Base-by-base conservation (phyloP, 2,329 filamentous ascomycete species). In the Trichoderma koningiopsis region DNA sequence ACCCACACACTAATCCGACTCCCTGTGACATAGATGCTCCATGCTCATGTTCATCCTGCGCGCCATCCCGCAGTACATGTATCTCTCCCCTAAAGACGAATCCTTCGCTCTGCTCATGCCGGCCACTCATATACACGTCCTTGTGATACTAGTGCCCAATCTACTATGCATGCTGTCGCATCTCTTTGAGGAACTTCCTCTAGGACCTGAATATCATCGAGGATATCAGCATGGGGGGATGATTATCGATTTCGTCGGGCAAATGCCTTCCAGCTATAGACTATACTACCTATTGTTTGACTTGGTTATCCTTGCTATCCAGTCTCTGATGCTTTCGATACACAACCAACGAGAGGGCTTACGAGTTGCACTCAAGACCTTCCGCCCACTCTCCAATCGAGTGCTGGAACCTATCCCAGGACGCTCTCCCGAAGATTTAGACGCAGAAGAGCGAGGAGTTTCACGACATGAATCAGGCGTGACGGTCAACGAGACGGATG, bases 191-290 rank as follows among this genome's bases (percentile, higher is more conserved):
- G 77, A 85, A 8, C 79, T 88, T 0, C 85, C 88, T 0, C 78
- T 80, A 27, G 88, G 87, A n/a, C 83, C 84, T 70, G 89, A 91
- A 73, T 83, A 86, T 47, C 84, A 87, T 70, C 82, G 88, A 64
- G 89, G 89, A 29, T 91, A 91, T 75, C 83, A 91, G 29, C 89
- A 91, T 71, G 89, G 89, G 29, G 89, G 89, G 40, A 81, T 91
- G 62, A 82, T 91, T 29, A 85, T 91, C 73, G 89, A 92, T 75
- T 89, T 92, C 72, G 83, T 92, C 72, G 89, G 89, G 16, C 89
- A 92, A 76, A 86, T 85, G 72, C 87, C 88, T 4, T 87, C 89
- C 1, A 83, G 84, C 1, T 89, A 87, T 29, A 84, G 83, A 71
- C 74, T 87, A 19, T 83, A 85, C 62, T 83, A 90, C 57, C 72